phyloP scores from a whole-genome alignment of 2,329 filamentous ascomycete genomes.

The Botryotinia convoluta region DNA sequence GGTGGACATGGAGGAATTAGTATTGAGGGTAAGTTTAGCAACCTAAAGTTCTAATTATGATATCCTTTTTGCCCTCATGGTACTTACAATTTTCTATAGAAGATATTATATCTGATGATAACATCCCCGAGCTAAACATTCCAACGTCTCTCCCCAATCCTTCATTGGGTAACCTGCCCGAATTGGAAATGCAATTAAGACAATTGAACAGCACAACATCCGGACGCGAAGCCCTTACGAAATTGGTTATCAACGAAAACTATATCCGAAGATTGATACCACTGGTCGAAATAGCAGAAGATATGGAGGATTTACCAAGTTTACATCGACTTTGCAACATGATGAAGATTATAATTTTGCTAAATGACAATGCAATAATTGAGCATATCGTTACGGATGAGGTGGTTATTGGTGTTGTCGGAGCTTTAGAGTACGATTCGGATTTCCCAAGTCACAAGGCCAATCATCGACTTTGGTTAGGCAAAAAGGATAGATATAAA shows the following conservation, averaged over 20 bases:
- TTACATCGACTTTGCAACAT: constrained; percentile 94
- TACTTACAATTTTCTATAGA: constrained; percentile 48
- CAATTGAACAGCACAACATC: constrained; percentile 69
- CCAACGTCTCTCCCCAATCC: constrained; percentile 74
- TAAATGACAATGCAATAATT: constrained; percentile 94
- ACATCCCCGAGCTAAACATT: constrained; percentile 68
- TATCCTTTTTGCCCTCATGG: not conserved
- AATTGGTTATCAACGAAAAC: constrained; percentile 79
- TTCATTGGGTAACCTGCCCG: constrained; percentile 75
- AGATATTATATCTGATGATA: constrained; percentile 84
- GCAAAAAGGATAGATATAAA: constrained; percentile 86
- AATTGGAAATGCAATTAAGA: constrained; percentile 83
- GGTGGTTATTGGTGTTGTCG: constrained; percentile 86
- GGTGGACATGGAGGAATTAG: constrained; percentile 64
- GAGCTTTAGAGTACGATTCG: constrained; percentile 94
- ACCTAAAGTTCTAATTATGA: not conserved
- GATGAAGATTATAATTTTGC: constrained; percentile 91
- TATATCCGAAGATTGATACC: constrained; percentile 87
- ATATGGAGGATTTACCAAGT: constrained; percentile 81
- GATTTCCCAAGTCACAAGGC: constrained; percentile 98
- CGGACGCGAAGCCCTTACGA: constrained; percentile 82
- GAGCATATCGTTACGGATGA: constrained; percentile 90
- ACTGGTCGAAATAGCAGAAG: constrained; percentile 83
- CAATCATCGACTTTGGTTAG: constrained; percentile 91
- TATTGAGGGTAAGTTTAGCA: constrained; percentile 10